A percentile compares a stretch with the other conserved stretches of the same genome.
Evolutionary conservation across 2,329 filamentous ascomycete species (phyloP).

Genomic region (Fonsecaea multimorphosa): DNA sequence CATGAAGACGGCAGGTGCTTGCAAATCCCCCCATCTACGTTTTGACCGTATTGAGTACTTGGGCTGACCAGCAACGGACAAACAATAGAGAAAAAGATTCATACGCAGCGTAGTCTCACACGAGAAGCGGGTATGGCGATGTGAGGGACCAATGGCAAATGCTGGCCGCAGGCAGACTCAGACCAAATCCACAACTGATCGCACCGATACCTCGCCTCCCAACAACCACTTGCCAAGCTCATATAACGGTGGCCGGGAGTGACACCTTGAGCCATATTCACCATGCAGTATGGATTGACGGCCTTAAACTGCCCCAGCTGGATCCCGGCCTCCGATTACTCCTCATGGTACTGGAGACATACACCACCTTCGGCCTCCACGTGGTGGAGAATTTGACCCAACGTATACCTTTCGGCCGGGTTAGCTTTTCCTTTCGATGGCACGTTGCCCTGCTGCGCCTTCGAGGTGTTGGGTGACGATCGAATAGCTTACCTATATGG

Average conservation of each 20-base stretch:
- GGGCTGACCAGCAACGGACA: not conserved
- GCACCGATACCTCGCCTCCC: constrained; percentile 7
- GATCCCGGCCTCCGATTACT: not conserved
- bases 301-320: constrained; percentile 1
- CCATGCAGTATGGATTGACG: not conserved
- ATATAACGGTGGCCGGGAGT: constrained; percentile 8
- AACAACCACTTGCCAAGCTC: not conserved
- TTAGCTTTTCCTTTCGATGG: constrained; percentile 14
- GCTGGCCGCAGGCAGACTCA: not conserved
- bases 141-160: not conserved
- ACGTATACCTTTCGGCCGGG: not conserved
- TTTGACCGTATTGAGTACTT: not conserved
- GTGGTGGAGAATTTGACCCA: constrained; percentile 2
- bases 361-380: not conserved
- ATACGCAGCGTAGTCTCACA: too few species aligned
- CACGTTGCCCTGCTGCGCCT: constrained; percentile 16
- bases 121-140: constrained; percentile 11
- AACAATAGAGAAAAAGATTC: not conserved
- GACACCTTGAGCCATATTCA: not conserved
- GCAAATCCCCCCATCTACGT: not conserved
- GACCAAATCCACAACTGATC: constrained; percentile 9
- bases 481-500: not conserved
- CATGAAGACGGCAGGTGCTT: not conserved
- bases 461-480: constrained; percentile 12
- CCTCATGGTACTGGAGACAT: not conserved